Evolutionary conservation across 768 basidiomycete species (phyloP).

Genomic region (Mrakia frigida): DNA sequence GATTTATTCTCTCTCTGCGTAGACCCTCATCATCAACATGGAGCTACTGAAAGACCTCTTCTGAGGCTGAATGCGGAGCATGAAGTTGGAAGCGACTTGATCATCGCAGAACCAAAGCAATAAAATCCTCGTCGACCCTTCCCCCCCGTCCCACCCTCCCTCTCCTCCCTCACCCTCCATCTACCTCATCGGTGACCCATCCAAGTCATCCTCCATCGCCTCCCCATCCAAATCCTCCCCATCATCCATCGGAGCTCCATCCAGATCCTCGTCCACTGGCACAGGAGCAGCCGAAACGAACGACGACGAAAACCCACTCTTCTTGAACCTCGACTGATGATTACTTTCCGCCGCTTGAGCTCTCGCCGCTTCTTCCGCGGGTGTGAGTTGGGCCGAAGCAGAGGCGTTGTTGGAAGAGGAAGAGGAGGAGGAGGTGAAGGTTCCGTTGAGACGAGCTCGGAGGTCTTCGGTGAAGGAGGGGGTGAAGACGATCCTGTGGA

Average conservation of each 20-base stretch:
- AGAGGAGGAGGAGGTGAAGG: slow-evolving; percentile 51
- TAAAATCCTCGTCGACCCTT: no score
- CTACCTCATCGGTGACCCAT: neutral
- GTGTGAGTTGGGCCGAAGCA: neutral
- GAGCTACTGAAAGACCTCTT: no score
- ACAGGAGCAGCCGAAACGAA: slow-evolving; percentile 36
- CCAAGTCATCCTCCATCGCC: slow-evolving; percentile 30
- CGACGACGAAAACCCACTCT: slow-evolving; percentile 43
- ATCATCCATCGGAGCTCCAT: slow-evolving; percentile 24
- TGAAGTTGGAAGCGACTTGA: no score
- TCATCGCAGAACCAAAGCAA: no score
- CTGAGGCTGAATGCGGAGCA: no score
- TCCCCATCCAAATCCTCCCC: slow-evolving; percentile 50
- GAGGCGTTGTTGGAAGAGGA: slow-evolving; percentile 45
- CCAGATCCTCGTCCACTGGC: slow-evolving; percentile 17
- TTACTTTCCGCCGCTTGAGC: slow-evolving; percentile 19
- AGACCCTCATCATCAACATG: no score
- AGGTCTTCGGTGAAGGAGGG: slow-evolving; percentile 75
- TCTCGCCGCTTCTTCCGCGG: neutral
- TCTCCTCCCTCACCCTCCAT: no score
- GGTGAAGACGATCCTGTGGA: slow-evolving; percentile 73
- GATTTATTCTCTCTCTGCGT: no score
- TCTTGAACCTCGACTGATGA: slow-evolving; percentile 39
- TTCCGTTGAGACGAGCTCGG: slow-evolving; percentile 61
- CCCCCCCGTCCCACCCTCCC: no score